A percentile compares a stretch with the other conserved stretches of the same genome.
phyloP scores from a whole-genome alignment of 2,329 filamentous ascomycete species.

The Chlorencoelia australis region DNA sequence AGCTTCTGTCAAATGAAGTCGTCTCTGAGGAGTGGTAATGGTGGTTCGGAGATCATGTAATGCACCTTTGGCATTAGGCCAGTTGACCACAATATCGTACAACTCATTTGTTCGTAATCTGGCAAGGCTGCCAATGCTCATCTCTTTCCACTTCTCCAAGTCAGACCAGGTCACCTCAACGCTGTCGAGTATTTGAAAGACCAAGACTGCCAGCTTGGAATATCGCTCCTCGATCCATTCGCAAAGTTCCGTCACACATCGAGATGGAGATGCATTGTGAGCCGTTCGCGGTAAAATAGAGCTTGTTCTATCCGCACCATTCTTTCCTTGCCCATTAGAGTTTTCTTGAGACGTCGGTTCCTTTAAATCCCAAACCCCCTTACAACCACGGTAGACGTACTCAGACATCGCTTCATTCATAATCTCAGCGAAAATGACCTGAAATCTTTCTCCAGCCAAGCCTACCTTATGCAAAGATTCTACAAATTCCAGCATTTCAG shows the following conservation, averaged over 20 bases:
- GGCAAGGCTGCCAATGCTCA: conserved; percentile 58
- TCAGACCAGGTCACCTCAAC: conserved; percentile 40
- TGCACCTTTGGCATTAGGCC: conserved; percentile 62
- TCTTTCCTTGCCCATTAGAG: background rate
- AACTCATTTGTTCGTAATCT: conserved; percentile 59
- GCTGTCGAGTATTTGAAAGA: conserved; percentile 35
- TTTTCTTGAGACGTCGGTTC: conserved; percentile 1
- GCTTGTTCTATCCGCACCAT: conserved; percentile 3
- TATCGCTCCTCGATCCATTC: conserved; percentile 62
- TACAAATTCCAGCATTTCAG: conserved; percentile 45
- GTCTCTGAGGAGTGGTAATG: conserved; percentile 56
- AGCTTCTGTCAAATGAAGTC: conserved; percentile 57
- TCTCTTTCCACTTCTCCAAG: conserved; percentile 60
- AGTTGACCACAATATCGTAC: conserved; percentile 69
- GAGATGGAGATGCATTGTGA: conserved; percentile 33
- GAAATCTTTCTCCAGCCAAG: conserved; percentile 57
- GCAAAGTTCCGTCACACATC: conserved; percentile 48
- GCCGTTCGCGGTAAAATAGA: conserved; percentile 24
- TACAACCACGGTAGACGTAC: conserved; percentile 52
- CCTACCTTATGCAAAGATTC: conserved; percentile 54
- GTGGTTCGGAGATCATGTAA: conserved; percentile 65
- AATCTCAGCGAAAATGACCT: conserved; percentile 61
- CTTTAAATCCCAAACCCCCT: conserved; percentile 45
- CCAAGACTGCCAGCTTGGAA: conserved; percentile 51
- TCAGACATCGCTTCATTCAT: conserved; percentile 56